Percentiles rank a stretch among this genome's conserved stretches.
phyloP scores from a whole-genome alignment of 106 monocot species.

The Phalaenopsis equestris region DNA sequence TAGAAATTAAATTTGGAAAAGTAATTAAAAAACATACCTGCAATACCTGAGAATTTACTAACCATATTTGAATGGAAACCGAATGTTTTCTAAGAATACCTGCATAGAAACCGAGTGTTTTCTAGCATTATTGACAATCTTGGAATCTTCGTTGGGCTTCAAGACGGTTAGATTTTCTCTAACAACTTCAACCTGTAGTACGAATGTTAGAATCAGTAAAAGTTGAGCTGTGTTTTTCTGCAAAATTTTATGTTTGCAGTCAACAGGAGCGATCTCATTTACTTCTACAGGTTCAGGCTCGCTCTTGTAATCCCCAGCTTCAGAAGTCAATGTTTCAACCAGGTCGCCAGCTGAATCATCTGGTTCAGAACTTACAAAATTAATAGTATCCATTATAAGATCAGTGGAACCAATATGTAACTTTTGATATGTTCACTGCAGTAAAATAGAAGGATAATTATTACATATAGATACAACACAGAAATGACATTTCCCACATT shows the following conservation, averaged over 20 bases:
- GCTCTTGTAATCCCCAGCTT: background rate
- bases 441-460: background rate
- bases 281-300: background rate
- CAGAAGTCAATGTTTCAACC: background rate
- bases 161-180: background rate
- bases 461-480: background rate
- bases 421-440: background rate
- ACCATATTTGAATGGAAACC: background rate
- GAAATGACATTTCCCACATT: background rate
- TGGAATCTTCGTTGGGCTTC: conserved; percentile 1
- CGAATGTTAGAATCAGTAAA: background rate
- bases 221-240: no score
- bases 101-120: conserved; percentile 4
- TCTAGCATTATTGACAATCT: background rate
- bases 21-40: no score
- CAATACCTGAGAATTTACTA: background rate
- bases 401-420: background rate
- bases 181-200: background rate
- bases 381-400: background rate
- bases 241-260: background rate
- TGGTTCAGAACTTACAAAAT: background rate
- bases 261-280: background rate
- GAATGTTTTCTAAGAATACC: conserved; percentile 1
- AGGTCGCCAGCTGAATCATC: background rate
- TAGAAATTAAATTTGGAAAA: no score